Conservation (phyloP, 805 yeast genomes). For the Starmerella tilneyi region DNA sequence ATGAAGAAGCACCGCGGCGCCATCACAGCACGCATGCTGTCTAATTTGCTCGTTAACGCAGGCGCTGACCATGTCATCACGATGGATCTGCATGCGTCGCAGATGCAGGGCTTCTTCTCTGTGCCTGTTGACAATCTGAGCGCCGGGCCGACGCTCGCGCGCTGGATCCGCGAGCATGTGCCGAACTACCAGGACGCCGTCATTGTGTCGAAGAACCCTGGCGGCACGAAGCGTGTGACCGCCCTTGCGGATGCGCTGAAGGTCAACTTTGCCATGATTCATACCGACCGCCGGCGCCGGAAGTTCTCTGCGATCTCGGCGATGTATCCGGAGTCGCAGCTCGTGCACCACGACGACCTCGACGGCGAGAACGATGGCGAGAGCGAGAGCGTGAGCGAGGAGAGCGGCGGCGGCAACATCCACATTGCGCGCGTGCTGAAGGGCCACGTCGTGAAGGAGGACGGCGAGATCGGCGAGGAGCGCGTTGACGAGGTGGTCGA, state of each 20-base stretch:
- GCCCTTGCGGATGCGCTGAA: slow-evolving; percentile 94
- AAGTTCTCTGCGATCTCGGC: slow-evolving; percentile 41
- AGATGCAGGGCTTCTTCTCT: slow-evolving; percentile 97
- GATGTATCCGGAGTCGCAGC: slow-evolving; percentile 24
- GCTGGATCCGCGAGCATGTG: slow-evolving; percentile 89
- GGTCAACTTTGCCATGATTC: slow-evolving; percentile 97
- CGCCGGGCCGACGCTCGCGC: slow-evolving; percentile 92
- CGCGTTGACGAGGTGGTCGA: neutral
- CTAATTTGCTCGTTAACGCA: slow-evolving; percentile 89
- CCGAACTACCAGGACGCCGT: slow-evolving; percentile 80
- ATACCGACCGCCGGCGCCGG: slow-evolving; percentile 89
- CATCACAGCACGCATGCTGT: slow-evolving; percentile 93
- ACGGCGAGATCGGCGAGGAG: slow-evolving; percentile 6
- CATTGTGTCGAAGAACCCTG: slow-evolving; percentile 97
- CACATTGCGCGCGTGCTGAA: slow-evolving; percentile 93
- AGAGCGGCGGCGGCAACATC: slow-evolving; percentile 35
- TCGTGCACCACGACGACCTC: slow-evolving; percentile 21
- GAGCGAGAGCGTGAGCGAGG: slow-evolving; percentile 11
- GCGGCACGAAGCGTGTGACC: slow-evolving; percentile 96
- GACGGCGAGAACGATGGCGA: slow-evolving; percentile 17
- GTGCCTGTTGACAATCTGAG: slow-evolving; percentile 94
- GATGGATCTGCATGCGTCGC: slow-evolving; percentile 93
- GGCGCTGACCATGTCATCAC: slow-evolving; percentile 98
- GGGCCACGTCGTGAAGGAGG: slow-evolving; percentile 75
- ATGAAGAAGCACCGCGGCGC: slow-evolving; percentile 99